Conservation (phyloP, 805 yeast species). For the Suhomyces sp. region DNA sequence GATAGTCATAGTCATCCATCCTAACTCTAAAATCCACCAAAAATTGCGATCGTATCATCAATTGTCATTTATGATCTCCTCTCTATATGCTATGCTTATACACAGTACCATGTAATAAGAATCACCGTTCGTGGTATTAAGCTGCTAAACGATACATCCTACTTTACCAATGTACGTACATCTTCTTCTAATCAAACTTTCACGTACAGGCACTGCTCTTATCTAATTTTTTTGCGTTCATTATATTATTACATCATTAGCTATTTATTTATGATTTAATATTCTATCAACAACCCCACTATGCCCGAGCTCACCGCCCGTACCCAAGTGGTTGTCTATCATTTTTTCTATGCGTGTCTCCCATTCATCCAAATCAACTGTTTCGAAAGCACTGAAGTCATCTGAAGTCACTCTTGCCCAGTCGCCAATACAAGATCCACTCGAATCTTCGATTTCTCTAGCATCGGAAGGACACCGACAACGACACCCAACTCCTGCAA, state of each 20-base stretch:
- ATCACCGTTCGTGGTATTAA: too few species aligned
- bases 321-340: constrained; percentile 9
- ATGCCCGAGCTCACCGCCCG: constrained; percentile 13
- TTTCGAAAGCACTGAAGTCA: constrained; percentile 10
- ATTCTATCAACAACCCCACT: constrained; percentile 12
- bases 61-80: too few species aligned
- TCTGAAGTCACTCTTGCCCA: constrained; percentile 20
- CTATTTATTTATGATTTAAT: not conserved
- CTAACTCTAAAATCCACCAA: too few species aligned
- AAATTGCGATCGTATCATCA: too few species aligned
- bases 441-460: constrained; percentile 19
- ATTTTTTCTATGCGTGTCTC: constrained; percentile 15
- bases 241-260: not conserved
- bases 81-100: too few species aligned
- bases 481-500: constrained; percentile 74
- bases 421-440: constrained; percentile 16
- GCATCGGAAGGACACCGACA: constrained; percentile 66
- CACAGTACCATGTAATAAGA: too few species aligned
- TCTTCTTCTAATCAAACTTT: too few species aligned
- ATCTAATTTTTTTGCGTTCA: too few species aligned
- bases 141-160: too few species aligned
- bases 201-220: too few species aligned
- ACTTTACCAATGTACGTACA: too few species aligned
- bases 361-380: constrained; percentile 16
- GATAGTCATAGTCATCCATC: too few species aligned